A percentile compares a stretch with the other conserved stretches of the same genome.
Evolutionary conservation across 2,329 filamentous ascomycete species (phyloP).

Genomic region (Amesomyces nigricolor): DNA sequence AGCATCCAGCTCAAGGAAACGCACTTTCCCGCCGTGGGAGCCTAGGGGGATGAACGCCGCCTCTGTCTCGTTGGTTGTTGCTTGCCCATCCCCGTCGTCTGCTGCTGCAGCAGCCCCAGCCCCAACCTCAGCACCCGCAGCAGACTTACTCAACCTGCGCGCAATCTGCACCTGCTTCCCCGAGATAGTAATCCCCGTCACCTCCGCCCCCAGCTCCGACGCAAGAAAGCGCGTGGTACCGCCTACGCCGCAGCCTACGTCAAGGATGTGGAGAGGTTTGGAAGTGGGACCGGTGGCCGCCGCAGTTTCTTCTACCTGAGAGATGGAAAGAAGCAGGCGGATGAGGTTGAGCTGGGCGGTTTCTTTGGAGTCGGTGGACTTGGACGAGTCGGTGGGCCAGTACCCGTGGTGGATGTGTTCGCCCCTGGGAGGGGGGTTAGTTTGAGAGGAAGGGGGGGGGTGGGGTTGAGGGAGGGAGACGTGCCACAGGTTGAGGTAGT

Average conservation of each 20-base stretch:
- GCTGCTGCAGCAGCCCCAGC: background rate
- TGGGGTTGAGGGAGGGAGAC: background rate
- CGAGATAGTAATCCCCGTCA: conserved; percentile 57
- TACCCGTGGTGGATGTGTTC: conserved; percentile 61
- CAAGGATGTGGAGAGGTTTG: conserved; percentile 42
- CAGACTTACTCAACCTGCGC: conserved; percentile 39
- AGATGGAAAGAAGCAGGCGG: conserved; percentile 47
- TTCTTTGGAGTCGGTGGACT: conserved; percentile 49
- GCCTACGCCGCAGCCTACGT: conserved; percentile 57
- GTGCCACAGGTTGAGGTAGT: conserved; percentile 54
- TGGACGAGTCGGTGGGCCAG: conserved; percentile 44
- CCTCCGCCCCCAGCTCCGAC: conserved; percentile 43
- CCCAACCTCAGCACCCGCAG: background rate
- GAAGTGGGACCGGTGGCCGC: no score
- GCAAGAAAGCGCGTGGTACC: conserved; percentile 55
- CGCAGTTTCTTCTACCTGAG: no score
- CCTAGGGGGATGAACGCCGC: conserved; percentile 36
- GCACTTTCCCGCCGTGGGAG: conserved; percentile 38
- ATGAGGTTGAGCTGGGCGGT: conserved; percentile 53
- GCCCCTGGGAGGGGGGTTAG: conserved; percentile 38
- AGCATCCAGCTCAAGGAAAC: conserved; percentile 54
- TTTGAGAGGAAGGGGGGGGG: background rate
- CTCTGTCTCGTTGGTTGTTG: conserved; percentile 1
- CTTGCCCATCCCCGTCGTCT: background rate
- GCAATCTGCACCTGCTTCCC: conserved; percentile 55